Percentiles rank a stretch among this genome's conserved stretches.
Evolutionary conservation across 1,284 basidiomycete species (phyloP).

Genomic region (Ustilago trichophora): DNA sequence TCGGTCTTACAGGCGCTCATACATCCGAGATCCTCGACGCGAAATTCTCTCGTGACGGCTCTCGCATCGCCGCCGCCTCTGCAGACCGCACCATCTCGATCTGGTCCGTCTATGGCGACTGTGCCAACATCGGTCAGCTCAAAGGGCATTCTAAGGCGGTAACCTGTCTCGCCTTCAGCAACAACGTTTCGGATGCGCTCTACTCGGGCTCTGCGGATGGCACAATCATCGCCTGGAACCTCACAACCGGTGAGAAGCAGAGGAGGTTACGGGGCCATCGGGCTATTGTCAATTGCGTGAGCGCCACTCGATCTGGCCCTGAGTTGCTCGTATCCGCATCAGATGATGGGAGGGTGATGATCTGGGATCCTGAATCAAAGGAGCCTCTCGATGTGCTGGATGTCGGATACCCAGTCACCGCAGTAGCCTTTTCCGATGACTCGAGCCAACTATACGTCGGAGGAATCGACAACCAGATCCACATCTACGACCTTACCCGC

Average conservation of each 20-base stretch:
- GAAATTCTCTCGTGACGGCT: constrained; percentile 59
- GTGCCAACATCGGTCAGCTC: constrained; percentile 60
- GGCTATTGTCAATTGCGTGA: constrained; percentile 62
- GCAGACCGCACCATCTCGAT: constrained; percentile 62
- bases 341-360: constrained; percentile 62
- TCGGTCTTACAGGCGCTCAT: constrained; percentile 60
- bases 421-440: constrained; percentile 63
- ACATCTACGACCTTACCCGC: constrained; percentile 58
- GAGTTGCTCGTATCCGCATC: constrained; percentile 58
- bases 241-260: constrained; percentile 53
- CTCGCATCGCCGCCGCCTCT: constrained; percentile 56
- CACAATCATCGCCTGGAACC: constrained; percentile 61
- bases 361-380: constrained; percentile 60
- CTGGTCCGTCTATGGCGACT: constrained; percentile 63
- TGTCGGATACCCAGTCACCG: constrained; percentile 65
- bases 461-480: constrained; percentile 65
- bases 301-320: constrained; percentile 47
- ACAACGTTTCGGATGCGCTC: constrained; percentile 35
- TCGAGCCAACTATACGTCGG: constrained; percentile 63
- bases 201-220: constrained; percentile 64
- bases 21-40: constrained; percentile 60
- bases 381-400: constrained; percentile 57
- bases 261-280: constrained; percentile 61
- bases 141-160: constrained; percentile 62
- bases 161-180: constrained; percentile 56